These are phyloP conservation scores for Metarhizium sp. DNA, from an alignment of 2,329 filamentous ascomycete genomes.

Conservation along the genomic window DNA sequence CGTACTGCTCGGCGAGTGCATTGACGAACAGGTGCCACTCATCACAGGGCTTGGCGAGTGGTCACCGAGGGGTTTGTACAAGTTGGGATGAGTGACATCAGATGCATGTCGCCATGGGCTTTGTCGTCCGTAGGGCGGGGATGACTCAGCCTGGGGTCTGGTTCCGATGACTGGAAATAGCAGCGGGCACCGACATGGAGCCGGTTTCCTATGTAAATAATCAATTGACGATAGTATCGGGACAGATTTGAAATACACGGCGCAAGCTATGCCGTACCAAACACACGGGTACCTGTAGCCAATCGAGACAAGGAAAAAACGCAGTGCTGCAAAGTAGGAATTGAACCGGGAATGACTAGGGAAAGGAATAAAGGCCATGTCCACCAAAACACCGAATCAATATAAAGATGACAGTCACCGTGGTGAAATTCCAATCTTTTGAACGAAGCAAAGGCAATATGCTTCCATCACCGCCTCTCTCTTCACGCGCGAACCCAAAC, in stretches of 20 bases:
- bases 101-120: too few species aligned
- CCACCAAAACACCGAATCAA: not conserved
- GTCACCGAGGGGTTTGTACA: too few species aligned
- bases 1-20: too few species aligned
- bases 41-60: too few species aligned
- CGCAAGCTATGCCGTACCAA: not conserved
- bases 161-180: not conserved
- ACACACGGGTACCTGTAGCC: too few species aligned
- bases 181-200: constrained; percentile 21
- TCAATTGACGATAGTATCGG: not conserved
- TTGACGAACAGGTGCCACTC: too few species aligned
- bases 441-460: not conserved
- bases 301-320: too few species aligned
- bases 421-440: not conserved
- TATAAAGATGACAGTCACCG: not conserved
- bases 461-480: not conserved
- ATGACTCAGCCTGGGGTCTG: too few species aligned
- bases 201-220: too few species aligned
- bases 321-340: not conserved
- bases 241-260: not conserved
- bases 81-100: too few species aligned
- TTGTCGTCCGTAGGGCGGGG: too few species aligned
- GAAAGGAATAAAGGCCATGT: not conserved
- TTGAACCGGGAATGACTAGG: not conserved
- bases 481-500: not conserved